Conservation (phyloP, 2,329 filamentous ascomycete genomes). For the Elsinoe necatrix region DNA sequence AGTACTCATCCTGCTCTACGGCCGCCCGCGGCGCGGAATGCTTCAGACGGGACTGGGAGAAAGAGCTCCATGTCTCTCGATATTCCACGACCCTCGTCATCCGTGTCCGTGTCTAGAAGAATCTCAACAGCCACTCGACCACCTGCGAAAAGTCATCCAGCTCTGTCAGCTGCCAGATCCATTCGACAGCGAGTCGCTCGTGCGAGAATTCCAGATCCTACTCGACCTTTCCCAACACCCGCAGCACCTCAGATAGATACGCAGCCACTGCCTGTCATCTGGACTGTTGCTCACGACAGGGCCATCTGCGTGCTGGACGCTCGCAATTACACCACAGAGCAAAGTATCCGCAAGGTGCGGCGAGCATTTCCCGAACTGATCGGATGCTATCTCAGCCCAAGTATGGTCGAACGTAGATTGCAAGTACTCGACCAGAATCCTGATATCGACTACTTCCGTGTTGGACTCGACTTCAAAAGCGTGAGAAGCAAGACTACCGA, state of each 20-base stretch:
- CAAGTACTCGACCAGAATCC: slow-evolving; percentile 29
- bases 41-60: background rate
- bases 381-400: slow-evolving; percentile 23
- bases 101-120: background rate
- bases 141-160: background rate
- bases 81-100: slow-evolving; percentile 8
- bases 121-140: background rate
- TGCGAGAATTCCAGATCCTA: slow-evolving; percentile 16
- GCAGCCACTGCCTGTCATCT: slow-evolving; percentile 25
- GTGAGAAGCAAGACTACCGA: background rate
- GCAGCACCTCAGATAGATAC: slow-evolving; percentile 19
- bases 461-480: slow-evolving; percentile 16
- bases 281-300: slow-evolving; percentile 27
- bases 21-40: slow-evolving; percentile 9
- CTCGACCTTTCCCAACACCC: slow-evolving; percentile 1
- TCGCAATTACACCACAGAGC: slow-evolving; percentile 22
- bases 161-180: background rate
- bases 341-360: slow-evolving; percentile 27
- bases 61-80: slow-evolving; percentile 11
- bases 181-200: slow-evolving; percentile 1
- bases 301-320: slow-evolving; percentile 31
- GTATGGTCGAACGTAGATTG: slow-evolving; percentile 30
- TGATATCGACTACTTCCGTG: slow-evolving; percentile 27
- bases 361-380: slow-evolving; percentile 26
- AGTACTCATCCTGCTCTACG: background rate